phyloP scores from a whole-genome alignment of 2,329 filamentous ascomycete genomes.

The Dactylellina leptospora region DNA sequence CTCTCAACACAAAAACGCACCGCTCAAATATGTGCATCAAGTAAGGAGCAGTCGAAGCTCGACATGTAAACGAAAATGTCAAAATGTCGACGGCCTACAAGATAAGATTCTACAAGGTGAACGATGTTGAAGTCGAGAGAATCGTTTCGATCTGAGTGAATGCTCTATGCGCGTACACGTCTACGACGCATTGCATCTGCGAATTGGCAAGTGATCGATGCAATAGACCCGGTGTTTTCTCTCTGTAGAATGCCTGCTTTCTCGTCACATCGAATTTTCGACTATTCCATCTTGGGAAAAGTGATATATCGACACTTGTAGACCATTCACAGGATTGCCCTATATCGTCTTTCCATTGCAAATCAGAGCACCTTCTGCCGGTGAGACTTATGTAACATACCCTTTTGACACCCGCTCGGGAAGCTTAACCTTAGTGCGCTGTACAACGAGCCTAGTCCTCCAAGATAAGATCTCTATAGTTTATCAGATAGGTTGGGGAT shows the following conservation, averaged over 20 bases:
- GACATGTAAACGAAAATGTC: conserved; percentile 36
- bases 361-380: no score
- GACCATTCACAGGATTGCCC: conserved; percentile 41
- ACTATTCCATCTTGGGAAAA: conserved; percentile 52
- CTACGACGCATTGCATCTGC: conserved; percentile 46
- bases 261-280: conserved; percentile 52
- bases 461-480: conserved; percentile 14
- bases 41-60: conserved; percentile 42
- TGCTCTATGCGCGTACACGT: conserved; percentile 46
- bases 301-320: conserved; percentile 52
- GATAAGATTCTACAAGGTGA: no score
- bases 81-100: conserved; percentile 9
- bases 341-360: conserved; percentile 52
- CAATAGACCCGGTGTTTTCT: conserved; percentile 27
- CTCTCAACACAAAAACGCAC: conserved; percentile 51
- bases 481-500: conserved; percentile 18
- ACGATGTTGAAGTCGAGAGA: no score
- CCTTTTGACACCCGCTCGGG: conserved; percentile 12
- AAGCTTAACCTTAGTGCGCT: conserved; percentile 27
- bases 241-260: conserved; percentile 48
- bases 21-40: conserved; percentile 45
- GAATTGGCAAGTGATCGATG: conserved; percentile 49
- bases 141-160: no score
- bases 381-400: no score
- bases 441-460: conserved; percentile 17